Evolutionary conservation across 345 rosid genomes (phyloP).

Genomic region (sweet orange (Citrus sinensis)): DNA sequence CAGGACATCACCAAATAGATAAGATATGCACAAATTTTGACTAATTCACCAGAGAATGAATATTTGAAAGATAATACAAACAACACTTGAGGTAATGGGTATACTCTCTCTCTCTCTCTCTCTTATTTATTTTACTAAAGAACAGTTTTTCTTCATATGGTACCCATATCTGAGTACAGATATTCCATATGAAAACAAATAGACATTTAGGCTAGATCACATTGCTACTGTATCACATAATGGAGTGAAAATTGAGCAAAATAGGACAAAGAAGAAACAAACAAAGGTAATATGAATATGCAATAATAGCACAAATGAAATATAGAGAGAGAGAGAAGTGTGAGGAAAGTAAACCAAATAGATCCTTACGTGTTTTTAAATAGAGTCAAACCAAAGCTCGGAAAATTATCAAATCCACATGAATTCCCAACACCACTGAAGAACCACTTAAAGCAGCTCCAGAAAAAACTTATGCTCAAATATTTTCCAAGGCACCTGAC

Average conservation of each 20-base stretch:
- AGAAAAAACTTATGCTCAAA: constrained; percentile 74
- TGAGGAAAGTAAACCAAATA: constrained; percentile 12
- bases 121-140: neutral
- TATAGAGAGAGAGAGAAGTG: neutral
- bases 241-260: neutral
- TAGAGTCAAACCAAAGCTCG: constrained; percentile 75
- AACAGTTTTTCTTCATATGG: neutral
- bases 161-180: neutral
- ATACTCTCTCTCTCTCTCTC: neutral
- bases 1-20: neutral
- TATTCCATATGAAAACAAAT: neutral
- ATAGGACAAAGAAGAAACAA: neutral
- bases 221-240: neutral
- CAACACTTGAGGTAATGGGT: neutral
- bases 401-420: constrained; percentile 93
- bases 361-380: constrained; percentile 77
- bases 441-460: constrained; percentile 99
- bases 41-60: neutral
- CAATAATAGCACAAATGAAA: neutral
- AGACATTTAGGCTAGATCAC: neutral
- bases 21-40: neutral
- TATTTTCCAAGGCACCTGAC: constrained; percentile 87
- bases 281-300: neutral
- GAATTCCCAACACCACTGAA: constrained; percentile 92
- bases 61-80: neutral